Evolutionary conservation across 2,329 filamentous ascomycete genomes (phyloP).

Genomic region (Neonectria punicea): DNA sequence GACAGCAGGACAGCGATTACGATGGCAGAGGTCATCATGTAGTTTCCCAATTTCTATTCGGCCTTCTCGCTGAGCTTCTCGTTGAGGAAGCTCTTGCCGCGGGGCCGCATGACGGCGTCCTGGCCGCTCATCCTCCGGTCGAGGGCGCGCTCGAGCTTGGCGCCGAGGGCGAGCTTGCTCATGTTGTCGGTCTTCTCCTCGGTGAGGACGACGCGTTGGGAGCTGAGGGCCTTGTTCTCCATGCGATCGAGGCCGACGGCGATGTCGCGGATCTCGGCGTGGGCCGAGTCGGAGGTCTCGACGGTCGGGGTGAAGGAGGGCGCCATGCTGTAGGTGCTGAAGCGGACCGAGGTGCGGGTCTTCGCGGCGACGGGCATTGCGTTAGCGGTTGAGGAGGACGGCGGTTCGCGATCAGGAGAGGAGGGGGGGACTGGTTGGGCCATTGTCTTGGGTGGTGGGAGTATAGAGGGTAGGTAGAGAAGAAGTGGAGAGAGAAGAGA

Average conservation of each 20-base stretch:
- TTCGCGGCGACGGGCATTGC: slow-evolving; percentile 43
- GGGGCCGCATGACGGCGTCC: slow-evolving; percentile 83
- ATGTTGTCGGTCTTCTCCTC: slow-evolving; percentile 84
- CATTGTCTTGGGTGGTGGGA: slow-evolving; percentile 29
- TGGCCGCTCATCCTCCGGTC: slow-evolving; percentile 87
- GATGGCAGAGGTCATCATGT: neutral
- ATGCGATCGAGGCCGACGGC: slow-evolving; percentile 85
- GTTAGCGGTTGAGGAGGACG: slow-evolving; percentile 20
- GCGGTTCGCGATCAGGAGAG: slow-evolving; percentile 22
- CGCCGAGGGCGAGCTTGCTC: slow-evolving; percentile 86
- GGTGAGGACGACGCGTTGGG: slow-evolving; percentile 78
- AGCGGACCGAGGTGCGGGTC: slow-evolving; percentile 66
- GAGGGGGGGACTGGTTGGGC: slow-evolving; percentile 32
- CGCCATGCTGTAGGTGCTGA: slow-evolving; percentile 69
- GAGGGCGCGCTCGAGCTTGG: slow-evolving; percentile 89
- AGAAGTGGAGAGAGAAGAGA: slow-evolving; percentile 11
- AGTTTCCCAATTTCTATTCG: slow-evolving; percentile 31
- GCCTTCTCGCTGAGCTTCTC: slow-evolving; percentile 52
- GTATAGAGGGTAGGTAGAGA: slow-evolving; percentile 10
- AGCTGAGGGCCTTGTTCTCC: slow-evolving; percentile 85
- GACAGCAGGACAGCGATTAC: neutral
- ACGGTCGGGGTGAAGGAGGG: slow-evolving; percentile 69
- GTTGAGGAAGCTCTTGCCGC: slow-evolving; percentile 49
- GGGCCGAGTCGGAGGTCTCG: slow-evolving; percentile 63
- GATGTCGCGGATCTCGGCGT: slow-evolving; percentile 73